phyloP scores from a whole-genome alignment of 768 basidiomycete genomes.

The Pleurotus cornucopiae region DNA sequence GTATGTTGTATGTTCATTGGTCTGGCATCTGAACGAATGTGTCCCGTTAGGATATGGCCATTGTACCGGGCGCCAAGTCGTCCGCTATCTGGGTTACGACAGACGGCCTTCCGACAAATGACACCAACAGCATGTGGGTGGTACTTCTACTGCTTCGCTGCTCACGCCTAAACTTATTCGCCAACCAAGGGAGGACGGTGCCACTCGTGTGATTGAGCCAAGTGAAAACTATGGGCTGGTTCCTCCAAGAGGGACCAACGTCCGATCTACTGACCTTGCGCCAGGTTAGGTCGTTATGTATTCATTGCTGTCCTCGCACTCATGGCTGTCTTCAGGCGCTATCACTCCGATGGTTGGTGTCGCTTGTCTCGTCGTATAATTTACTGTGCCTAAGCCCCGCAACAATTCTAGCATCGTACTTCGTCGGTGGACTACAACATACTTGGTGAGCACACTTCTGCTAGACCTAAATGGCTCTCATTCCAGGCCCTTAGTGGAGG shows the following conservation, averaged over 20 bases:
- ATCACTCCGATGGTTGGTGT: constrained; percentile 42
- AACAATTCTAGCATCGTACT: constrained; percentile 37
- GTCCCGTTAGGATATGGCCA: constrained; percentile 25
- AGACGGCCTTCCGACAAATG: constrained; percentile 45
- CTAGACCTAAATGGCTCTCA: neutral
- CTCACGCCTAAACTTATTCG: neutral
- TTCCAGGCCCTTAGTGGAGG: constrained; percentile 34
- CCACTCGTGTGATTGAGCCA: constrained; percentile 32
- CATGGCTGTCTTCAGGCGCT: constrained; percentile 22
- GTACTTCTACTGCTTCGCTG: neutral
- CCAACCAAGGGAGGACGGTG: constrained; percentile 43
- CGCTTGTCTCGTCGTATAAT: neutral
- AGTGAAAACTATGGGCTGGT: constrained; percentile 38
- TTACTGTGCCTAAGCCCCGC: neutral
- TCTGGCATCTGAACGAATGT: neutral
- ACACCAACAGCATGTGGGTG: constrained; percentile 44
- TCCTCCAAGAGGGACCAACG: constrained; percentile 39
- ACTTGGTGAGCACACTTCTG: constrained; percentile 32
- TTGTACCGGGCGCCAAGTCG: constrained; percentile 29
- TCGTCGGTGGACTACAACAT: constrained; percentile 61
- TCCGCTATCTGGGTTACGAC: constrained; percentile 46
- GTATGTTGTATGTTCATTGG: constrained; percentile 14
- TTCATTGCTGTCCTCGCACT: neutral
- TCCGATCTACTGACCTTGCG: constrained; percentile 50
- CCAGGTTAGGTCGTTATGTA: constrained; percentile 21